phyloP scores from a whole-genome alignment of 331 rosid genomes.

The Stylosanthes scabra region DNA sequence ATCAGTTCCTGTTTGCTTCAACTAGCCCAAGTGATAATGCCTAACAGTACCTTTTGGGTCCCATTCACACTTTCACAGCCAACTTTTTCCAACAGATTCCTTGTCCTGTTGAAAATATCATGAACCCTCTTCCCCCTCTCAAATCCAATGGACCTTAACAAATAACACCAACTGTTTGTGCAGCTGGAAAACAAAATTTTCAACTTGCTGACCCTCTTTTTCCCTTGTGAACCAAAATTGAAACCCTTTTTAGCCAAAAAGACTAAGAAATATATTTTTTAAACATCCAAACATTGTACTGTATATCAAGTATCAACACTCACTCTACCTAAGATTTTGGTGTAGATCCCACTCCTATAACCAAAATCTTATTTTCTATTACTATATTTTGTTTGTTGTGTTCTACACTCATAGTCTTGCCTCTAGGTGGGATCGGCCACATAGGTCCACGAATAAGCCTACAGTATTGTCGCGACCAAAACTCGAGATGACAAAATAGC shows the following conservation, averaged over 20 bases:
- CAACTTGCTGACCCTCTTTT: constrained; percentile 19
- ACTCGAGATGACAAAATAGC: too few species aligned
- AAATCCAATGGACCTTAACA: constrained; percentile 32
- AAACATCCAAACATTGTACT: too few species aligned
- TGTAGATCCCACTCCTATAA: too few species aligned
- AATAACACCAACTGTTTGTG: constrained; percentile 17
- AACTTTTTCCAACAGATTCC: constrained; percentile 35
- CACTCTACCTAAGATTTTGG: too few species aligned
- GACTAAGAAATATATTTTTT: too few species aligned
- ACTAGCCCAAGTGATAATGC: constrained; percentile 35
- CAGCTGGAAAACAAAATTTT: neutral
- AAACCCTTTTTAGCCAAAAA: neutral
- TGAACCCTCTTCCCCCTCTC: constrained; percentile 29
- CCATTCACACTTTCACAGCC: constrained; percentile 40
- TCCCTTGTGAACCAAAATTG: constrained; percentile 24
- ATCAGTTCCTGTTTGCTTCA: constrained; percentile 44
- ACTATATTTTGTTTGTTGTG: too few species aligned
- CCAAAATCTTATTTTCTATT: too few species aligned
- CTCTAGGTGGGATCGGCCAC: too few species aligned
- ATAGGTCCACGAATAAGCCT: too few species aligned
- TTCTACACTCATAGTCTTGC: too few species aligned
- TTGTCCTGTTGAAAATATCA: constrained; percentile 31
- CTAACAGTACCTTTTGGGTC: constrained; percentile 42
- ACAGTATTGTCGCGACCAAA: too few species aligned
- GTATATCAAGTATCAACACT: too few species aligned